phyloP scores from a whole-genome alignment of 1,139 yeast genomes.

The Eremothecium sinecaudum region DNA sequence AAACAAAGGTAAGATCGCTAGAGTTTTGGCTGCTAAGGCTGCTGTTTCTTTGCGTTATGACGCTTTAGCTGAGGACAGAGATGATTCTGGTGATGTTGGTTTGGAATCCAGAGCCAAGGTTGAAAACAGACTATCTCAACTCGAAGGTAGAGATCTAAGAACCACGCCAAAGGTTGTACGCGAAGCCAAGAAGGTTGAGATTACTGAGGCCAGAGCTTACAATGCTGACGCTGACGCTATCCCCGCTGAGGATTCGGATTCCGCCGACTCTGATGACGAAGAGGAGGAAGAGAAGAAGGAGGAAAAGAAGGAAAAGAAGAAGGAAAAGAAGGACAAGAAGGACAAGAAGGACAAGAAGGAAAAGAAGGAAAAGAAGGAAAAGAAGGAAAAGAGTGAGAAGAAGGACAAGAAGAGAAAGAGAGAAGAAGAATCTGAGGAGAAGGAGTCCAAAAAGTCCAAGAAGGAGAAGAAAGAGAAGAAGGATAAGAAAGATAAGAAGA shows the following conservation, averaged over 20 bases:
- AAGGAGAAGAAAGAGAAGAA: slow-evolving; percentile 34
- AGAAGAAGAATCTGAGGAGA: slow-evolving; percentile 41
- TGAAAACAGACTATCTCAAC: slow-evolving; percentile 85
- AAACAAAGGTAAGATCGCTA: slow-evolving; percentile 97
- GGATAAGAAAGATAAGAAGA: slow-evolving; percentile 22
- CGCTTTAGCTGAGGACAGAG: slow-evolving; percentile 94
- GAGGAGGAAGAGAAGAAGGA: slow-evolving; percentile 35
- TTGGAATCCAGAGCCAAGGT: slow-evolving; percentile 85
- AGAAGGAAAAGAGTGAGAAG: slow-evolving; percentile 37
- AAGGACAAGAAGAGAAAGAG: slow-evolving; percentile 42
- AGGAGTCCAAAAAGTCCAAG: slow-evolving; percentile 38
- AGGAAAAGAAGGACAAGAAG: slow-evolving; percentile 35
- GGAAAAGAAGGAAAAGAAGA: slow-evolving; percentile 31
- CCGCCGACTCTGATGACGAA: slow-evolving; percentile 44
- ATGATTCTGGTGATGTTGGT: slow-evolving; percentile 91
- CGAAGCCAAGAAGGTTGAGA: slow-evolving; percentile 74
- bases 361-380: slow-evolving; percentile 36
- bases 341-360: slow-evolving; percentile 30
- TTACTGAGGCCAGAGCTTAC: slow-evolving; percentile 77
- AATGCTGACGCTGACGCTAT: slow-evolving; percentile 87
- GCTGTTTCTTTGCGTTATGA: slow-evolving; percentile 95
- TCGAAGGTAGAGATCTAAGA: slow-evolving; percentile 91
- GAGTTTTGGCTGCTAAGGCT: slow-evolving; percentile 97
- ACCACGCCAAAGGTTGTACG: slow-evolving; percentile 67
- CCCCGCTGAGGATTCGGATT: slow-evolving; percentile 36